These are phyloP conservation scores for Pseudocohnilembus persalinus DNA, from an alignment of 169 alveolate species.

Conservation along the genomic window DNA sequence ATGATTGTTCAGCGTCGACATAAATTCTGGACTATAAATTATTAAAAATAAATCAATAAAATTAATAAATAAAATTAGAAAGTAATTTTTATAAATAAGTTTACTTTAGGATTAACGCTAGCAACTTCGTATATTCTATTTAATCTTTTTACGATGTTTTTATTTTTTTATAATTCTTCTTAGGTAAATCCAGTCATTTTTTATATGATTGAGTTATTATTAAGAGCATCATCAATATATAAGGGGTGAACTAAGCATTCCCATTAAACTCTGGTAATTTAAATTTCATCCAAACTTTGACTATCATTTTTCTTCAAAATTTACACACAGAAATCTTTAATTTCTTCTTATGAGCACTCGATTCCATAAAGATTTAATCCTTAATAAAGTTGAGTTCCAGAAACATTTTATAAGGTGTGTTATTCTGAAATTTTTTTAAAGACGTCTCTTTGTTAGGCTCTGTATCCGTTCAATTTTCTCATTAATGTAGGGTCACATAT, in stretches of 20 bases:
- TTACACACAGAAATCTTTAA: neutral
- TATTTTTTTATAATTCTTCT: neutral
- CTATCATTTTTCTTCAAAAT: neutral
- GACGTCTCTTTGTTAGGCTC: neutral
- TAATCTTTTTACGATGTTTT: neutral
- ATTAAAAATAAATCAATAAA: too few relatives aligned
- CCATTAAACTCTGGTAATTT: neutral
- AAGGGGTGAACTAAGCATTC: neutral
- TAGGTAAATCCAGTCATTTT: neutral
- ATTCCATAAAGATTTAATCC: neutral
- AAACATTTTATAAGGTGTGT: neutral
- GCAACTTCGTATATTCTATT: neutral
- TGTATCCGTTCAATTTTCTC: neutral
- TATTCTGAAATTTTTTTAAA: too few relatives aligned
- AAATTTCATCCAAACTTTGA: too few relatives aligned
- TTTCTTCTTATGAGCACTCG: neutral
- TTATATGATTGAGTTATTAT: neutral
- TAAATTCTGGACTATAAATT: neutral
- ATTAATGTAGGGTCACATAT: neutral
- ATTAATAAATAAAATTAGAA: too few relatives aligned
- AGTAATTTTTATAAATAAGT: too few relatives aligned
- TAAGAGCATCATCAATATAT: neutral
- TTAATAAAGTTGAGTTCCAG: neutral
- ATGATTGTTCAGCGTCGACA: neutral
- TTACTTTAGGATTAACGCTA: neutral